A percentile compares a stretch with the other conserved stretches of the same genome.
Evolutionary conservation across 805 yeast species (phyloP).

Genomic region (Zygosaccharomyces bailii): DNA sequence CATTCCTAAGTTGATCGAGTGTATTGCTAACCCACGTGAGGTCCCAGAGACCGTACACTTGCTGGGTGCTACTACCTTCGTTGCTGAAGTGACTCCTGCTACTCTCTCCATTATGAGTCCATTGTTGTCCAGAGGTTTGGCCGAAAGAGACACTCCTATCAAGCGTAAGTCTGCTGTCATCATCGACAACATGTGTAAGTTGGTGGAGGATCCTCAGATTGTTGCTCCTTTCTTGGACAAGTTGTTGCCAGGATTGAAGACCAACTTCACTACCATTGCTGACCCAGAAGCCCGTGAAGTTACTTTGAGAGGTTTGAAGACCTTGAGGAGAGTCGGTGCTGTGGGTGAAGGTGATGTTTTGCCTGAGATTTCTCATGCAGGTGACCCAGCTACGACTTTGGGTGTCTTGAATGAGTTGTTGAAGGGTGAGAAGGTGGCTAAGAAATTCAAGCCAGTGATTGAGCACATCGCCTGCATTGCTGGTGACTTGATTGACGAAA

Average conservation of each 20-base stretch:
- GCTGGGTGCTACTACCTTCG: slow-evolving; percentile 99
- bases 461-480: slow-evolving; percentile 92
- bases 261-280: slow-evolving; percentile 94
- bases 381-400: slow-evolving; percentile 88
- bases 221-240: slow-evolving; percentile 98
- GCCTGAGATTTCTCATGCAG: slow-evolving; percentile 98
- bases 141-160: slow-evolving; percentile 99
- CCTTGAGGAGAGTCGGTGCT: slow-evolving; percentile 98
- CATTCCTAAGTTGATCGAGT: slow-evolving; percentile 94
- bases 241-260: slow-evolving; percentile 93
- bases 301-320: slow-evolving; percentile 93
- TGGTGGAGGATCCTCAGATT: slow-evolving; percentile 99
- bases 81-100: slow-evolving; percentile 99
- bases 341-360: slow-evolving; percentile 83
- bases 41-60: slow-evolving; percentile 99
- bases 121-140: slow-evolving; percentile 97
- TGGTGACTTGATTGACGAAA: slow-evolving; percentile 98
- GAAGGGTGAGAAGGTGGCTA: slow-evolving; percentile 61
- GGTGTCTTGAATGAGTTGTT: slow-evolving; percentile 74
- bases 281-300: slow-evolving; percentile 99
- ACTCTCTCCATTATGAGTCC: slow-evolving; percentile 99
- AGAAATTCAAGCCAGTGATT: slow-evolving; percentile 75
- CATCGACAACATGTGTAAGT: slow-evolving; percentile 99
- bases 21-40: slow-evolving; percentile 94
- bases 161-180: slow-evolving; percentile 99